Evolutionary conservation across 345 rosid species (phyloP).

Genomic region (Zanthoxylum bungeanum): DNA sequence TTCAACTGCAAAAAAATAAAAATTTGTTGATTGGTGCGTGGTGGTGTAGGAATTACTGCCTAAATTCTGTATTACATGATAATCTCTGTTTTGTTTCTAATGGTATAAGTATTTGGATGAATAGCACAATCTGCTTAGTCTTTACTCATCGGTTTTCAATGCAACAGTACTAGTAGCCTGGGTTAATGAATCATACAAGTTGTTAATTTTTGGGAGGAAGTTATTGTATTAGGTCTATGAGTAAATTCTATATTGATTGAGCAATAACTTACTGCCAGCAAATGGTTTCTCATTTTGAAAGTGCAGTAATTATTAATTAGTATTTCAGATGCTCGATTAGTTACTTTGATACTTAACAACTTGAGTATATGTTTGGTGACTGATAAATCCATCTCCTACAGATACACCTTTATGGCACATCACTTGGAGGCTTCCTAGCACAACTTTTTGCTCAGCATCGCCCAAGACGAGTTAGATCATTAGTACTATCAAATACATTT

Average conservation of each 20-base stretch:
- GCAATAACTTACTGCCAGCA: too few relatives aligned
- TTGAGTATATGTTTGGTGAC: conserved; percentile 14
- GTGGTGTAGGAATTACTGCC: too few relatives aligned
- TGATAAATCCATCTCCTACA: conserved; percentile 35
- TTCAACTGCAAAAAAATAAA: not conserved
- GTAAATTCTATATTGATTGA: too few relatives aligned
- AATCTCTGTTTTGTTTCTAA: too few relatives aligned
- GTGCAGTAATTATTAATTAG: not conserved
- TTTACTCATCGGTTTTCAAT: too few relatives aligned
- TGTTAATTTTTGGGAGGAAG: conserved; percentile 3
- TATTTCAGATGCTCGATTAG: not conserved
- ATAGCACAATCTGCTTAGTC: too few relatives aligned
- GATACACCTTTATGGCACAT: conserved; percentile 97
- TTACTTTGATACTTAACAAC: not conserved
- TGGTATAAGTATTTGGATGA: too few relatives aligned
- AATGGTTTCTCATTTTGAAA: conserved; percentile 1
- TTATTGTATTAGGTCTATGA: not conserved
- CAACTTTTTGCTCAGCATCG: conserved; percentile 98
- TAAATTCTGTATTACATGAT: too few relatives aligned
- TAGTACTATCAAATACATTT: conserved; percentile 87
- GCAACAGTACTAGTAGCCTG: too few relatives aligned
- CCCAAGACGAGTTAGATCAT: conserved; percentile 91
- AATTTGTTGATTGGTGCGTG: too few relatives aligned
- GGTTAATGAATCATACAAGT: not conserved
- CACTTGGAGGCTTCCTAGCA: conserved; percentile 98